Conservation (phyloP, 257 asterid genomes). For the Osmanthus fragrans region DNA sequence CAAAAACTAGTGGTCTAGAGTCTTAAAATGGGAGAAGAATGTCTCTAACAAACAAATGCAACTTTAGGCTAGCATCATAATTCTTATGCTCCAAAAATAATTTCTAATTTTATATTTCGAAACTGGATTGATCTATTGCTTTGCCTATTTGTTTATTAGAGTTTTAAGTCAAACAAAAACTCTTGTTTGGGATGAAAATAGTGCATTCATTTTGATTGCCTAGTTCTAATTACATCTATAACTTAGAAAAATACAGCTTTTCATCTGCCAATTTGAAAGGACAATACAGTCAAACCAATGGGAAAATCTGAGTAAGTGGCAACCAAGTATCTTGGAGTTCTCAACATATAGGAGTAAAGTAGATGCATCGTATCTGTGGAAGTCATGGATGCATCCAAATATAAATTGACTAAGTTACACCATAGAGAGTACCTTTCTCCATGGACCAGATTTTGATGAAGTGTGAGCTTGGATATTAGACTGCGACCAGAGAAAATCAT, state of each 20-base stretch:
- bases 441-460: slow-evolving; percentile 51
- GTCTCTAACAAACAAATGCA: not conserved
- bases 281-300: not conserved
- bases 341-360: not conserved
- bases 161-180: not conserved
- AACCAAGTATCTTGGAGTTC: not conserved
- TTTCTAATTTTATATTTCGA: not conserved
- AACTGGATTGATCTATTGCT: not conserved
- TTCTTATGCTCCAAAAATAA: not conserved
- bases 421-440: slow-evolving; percentile 44
- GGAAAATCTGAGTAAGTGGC: not conserved
- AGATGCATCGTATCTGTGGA: not conserved
- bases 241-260: not conserved
- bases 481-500: slow-evolving; percentile 22
- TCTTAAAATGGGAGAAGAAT: not conserved
- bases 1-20: not conserved
- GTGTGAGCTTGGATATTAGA: slow-evolving; percentile 29
- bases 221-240: not conserved
- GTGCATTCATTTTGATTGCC: not conserved
- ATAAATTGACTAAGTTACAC: not conserved
- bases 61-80: not conserved
- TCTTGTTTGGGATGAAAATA: not conserved
- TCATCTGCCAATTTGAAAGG: not conserved
- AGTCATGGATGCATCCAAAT: not conserved
- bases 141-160: not conserved